These are phyloP conservation scores for Fagopyrum esculentum DNA, from an alignment of 148 eudicot genomes.

Conservation along the genomic window DNA sequence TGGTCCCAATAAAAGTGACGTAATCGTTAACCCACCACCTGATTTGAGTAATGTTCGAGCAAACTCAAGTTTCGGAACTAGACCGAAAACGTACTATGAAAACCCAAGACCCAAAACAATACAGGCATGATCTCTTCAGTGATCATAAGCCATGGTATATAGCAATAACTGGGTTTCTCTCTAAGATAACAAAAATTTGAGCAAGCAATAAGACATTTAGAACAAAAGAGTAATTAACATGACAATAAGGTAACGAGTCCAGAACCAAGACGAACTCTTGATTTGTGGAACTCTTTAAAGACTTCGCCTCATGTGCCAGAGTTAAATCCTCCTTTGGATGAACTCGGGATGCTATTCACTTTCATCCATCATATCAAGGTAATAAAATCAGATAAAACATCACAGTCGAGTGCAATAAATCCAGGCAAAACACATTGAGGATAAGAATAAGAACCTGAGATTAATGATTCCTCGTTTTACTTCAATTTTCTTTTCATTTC, in stretches of 20 bases:
- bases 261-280: neutral
- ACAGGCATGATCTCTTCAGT: too few relatives aligned
- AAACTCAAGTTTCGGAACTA: too few relatives aligned
- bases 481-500: neutral
- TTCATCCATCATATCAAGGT: neutral
- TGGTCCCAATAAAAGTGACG: too few relatives aligned
- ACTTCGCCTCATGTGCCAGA: neutral
- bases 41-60: too few relatives aligned
- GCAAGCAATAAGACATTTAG: too few relatives aligned
- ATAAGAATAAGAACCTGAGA: neutral
- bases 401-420: neutral
- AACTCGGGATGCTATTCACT: neutral
- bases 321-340: neutral
- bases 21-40: too few relatives aligned
- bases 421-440: neutral
- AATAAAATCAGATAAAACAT: neutral
- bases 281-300: neutral
- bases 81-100: too few relatives aligned
- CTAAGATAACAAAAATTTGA: too few relatives aligned
- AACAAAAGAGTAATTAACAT: neutral
- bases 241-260: neutral
- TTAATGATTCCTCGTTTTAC: neutral
- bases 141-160: too few relatives aligned
- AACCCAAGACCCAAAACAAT: too few relatives aligned
- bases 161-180: too few relatives aligned